These are phyloP conservation scores for Leishmania lainsoni DNA, from an alignment of 208 protist species.

Conservation along the genomic window DNA sequence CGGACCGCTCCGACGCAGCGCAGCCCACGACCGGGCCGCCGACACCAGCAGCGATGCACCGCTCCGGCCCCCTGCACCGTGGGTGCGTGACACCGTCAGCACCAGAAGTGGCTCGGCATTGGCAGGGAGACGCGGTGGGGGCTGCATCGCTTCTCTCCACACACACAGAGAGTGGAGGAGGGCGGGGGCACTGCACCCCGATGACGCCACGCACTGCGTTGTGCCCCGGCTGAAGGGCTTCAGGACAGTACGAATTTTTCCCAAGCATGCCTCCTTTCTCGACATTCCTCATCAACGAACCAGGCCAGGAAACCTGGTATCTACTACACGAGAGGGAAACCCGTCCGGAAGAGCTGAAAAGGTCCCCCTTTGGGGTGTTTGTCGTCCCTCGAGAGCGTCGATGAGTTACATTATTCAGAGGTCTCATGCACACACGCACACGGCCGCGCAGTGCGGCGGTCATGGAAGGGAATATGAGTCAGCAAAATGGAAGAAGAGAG, in stretches of 20 bases:
- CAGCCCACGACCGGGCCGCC: too few relatives aligned
- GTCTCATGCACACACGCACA: background rate
- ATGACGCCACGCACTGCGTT: background rate
- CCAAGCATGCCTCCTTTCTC: too few relatives aligned
- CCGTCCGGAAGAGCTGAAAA: background rate
- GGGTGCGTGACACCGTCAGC: too few relatives aligned
- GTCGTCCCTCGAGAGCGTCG: too few relatives aligned
- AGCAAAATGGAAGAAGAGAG: background rate
- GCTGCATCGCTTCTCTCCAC: background rate
- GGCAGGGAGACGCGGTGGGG: background rate
- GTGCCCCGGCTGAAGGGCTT: too few relatives aligned
- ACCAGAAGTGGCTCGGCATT: too few relatives aligned
- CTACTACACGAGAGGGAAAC: background rate
- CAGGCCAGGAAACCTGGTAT: background rate
- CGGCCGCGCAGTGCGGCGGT: background rate
- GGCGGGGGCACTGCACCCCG: background rate
- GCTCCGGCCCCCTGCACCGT: too few relatives aligned
- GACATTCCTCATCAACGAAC: background rate
- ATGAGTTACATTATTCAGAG: background rate
- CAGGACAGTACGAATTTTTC: too few relatives aligned
- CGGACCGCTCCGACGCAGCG: too few relatives aligned
- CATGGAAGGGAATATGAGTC: background rate
- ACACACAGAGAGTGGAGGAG: background rate
- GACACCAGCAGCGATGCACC: too few relatives aligned
- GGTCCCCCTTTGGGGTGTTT: background rate